Conservation (phyloP, 2,329 filamentous ascomycete genomes). For the Neocatenulostroma microsporum region DNA sequence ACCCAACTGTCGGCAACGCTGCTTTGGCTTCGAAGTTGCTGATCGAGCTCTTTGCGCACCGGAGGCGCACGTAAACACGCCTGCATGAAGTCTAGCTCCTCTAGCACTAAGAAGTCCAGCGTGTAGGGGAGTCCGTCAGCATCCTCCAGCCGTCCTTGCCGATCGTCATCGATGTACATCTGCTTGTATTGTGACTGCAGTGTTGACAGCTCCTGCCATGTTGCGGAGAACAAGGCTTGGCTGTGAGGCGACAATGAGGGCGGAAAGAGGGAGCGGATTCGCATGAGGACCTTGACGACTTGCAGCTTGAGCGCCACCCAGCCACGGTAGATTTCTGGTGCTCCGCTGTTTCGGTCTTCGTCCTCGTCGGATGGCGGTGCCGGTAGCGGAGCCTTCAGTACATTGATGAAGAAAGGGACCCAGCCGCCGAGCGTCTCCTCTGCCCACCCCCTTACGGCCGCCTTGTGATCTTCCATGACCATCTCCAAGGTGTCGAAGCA, state of each 20-base stretch:
- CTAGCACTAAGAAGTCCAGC: constrained; percentile 83
- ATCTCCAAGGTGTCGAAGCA: constrained; percentile 96
- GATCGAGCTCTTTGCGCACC: constrained; percentile 81
- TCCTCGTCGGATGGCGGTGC: constrained; percentile 53
- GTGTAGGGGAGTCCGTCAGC: constrained; percentile 89
- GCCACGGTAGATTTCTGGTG: constrained; percentile 66
- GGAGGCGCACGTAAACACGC: constrained; percentile 80
- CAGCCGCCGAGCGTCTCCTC: constrained; percentile 72
- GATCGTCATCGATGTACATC: constrained; percentile 78
- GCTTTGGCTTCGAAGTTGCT: constrained; percentile 56
- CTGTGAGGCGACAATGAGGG: constrained; percentile 75
- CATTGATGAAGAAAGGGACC: constrained; percentile 80
- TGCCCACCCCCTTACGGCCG: constrained; percentile 79
- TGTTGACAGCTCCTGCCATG: constrained; percentile 78
- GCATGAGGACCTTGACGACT: constrained; percentile 82
- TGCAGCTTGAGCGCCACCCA: constrained; percentile 83
- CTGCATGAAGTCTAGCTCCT: constrained; percentile 92
- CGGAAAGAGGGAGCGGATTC: constrained; percentile 77
- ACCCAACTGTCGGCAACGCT: constrained; percentile 68
- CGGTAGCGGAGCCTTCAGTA: constrained; percentile 68
- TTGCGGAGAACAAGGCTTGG: constrained; percentile 70
- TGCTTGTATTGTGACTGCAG: constrained; percentile 67
- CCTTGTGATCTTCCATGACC: constrained; percentile 86
- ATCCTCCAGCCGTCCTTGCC: constrained; percentile 82
- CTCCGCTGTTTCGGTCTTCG: constrained; percentile 46